Evolutionary conservation across 2,329 filamentous ascomycete species (phyloP).

Genomic region (Coniella vitis): DNA sequence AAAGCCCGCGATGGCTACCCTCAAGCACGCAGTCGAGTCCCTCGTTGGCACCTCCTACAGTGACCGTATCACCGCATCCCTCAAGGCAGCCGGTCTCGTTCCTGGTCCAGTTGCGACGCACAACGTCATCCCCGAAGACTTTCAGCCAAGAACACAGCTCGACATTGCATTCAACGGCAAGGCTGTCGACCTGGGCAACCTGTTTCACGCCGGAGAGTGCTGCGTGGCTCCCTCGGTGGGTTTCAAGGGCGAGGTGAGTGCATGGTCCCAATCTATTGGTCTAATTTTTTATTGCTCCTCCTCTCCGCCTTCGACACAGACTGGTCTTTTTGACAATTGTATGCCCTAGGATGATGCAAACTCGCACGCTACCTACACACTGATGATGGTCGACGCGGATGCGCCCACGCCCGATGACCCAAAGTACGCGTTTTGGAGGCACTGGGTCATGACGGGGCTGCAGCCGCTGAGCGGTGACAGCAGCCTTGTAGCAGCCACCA

Average conservation of each 20-base stretch:
- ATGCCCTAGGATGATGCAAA: background rate
- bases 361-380: conserved; percentile 31
- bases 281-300: no score
- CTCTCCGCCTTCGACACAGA: background rate
- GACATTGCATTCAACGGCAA: conserved; percentile 24
- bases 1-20: no score
- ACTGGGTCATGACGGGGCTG: conserved; percentile 42
- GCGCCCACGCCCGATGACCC: conserved; percentile 48
- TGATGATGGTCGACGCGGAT: conserved; percentile 47
- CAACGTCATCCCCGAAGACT: conserved; percentile 33
- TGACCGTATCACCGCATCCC: conserved; percentile 10
- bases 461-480: conserved; percentile 23
- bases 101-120: conserved; percentile 29
- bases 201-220: conserved; percentile 30
- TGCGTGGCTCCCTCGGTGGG: conserved; percentile 30
- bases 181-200: conserved; percentile 22
- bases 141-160: conserved; percentile 35
- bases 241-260: conserved; percentile 28
- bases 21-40: no score
- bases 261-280: no score
- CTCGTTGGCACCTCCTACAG: background rate
- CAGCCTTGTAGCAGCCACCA: conserved; percentile 23
- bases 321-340: background rate
- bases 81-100: conserved; percentile 32
- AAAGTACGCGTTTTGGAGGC: conserved; percentile 49